Base-by-base conservation (phyloP, 2,329 filamentous ascomycete genomes). In the Apiospora sp. region DNA sequence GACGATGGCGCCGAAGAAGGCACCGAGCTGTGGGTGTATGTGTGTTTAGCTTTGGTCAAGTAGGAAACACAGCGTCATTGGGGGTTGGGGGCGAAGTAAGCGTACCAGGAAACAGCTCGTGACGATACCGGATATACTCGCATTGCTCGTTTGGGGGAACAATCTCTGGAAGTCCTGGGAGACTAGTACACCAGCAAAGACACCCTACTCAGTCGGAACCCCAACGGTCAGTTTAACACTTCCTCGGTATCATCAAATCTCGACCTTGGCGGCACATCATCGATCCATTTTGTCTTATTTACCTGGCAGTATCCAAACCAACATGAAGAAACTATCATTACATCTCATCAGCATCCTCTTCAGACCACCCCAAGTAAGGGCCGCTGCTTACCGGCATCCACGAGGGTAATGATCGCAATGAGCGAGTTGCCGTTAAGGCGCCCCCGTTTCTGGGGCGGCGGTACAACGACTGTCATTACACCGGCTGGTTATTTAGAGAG, bases 1-100 rank as follows among this genome's bases (percentile, higher is more conserved):
- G 48, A 90, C 83, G 44, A 84, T 84, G 37, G 92, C 90, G 12
- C 92, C 93, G 75, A 92, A 88, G 82, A 94, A 94, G 30, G 93
- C 93, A n/a, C 88, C 88, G 49, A 80, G 73, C 78, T 80, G 68
- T 16, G 27, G 4, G 4, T 5, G 54, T 34, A 2, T 34, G 1
- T 0, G 34, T 7, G 6, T 4, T n/a, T 13, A 22, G 19, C n/a
- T 22, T 16, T 3, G 37, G 37, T 5, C 10, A 41, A 16, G 2
- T 1, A 22, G 10, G n/a, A 24, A 51, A 51, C 14, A 48, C 19
- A 19, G 54, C 8, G 24, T 61, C 19, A 2, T 27, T 13, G 49
- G 44, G 24, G 14, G 46, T 43, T 12, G 4, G 34, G 34, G 54
- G 46, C 43, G 64, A 7, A 48, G n/a, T 14, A 19, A 8, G 74